A percentile compares a stretch with the other conserved stretches of the same genome.
phyloP scores from a whole-genome alignment of 345 rosid genomes.

The Gossypium bickii region DNA sequence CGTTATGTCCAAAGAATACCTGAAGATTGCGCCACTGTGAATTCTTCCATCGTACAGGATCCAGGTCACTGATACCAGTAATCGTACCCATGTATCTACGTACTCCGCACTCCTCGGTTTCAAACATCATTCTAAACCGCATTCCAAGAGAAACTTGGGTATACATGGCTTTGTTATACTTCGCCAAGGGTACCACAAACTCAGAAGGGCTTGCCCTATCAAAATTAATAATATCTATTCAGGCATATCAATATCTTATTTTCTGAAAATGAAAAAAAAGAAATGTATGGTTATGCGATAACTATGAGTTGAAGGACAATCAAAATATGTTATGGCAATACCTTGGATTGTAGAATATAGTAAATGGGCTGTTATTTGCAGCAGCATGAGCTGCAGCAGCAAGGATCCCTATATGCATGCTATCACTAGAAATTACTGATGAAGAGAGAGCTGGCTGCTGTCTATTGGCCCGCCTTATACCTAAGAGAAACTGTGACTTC shows the following conservation, averaged over 20 bases:
- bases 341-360: constrained; percentile 95
- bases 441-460: constrained; percentile 94
- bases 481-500: constrained; percentile 82
- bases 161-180: constrained; percentile 82
- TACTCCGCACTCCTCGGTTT: constrained; percentile 92
- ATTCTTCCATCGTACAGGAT: constrained; percentile 81
- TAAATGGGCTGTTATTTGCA: constrained; percentile 86
- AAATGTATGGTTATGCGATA: background rate
- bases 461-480: constrained; percentile 81
- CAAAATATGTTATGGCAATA: constrained; percentile 21
- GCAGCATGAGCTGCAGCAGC: constrained; percentile 99
- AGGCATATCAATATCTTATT: constrained; percentile 14
- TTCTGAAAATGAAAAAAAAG: background rate
- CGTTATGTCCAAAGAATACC: constrained; percentile 38
- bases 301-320: background rate
- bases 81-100: constrained; percentile 97
- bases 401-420: constrained; percentile 98
- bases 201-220: constrained; percentile 92
- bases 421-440: constrained; percentile 91
- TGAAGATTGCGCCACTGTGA: constrained; percentile 99
- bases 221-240: constrained; percentile 25
- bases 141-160: constrained; percentile 88
- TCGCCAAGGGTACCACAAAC: constrained; percentile 94
- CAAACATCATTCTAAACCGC: constrained; percentile 98
- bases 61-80: constrained; percentile 82